Evolutionary conservation across 2,329 filamentous ascomycete species (phyloP).

Genomic region (Fusarium sp.): DNA sequence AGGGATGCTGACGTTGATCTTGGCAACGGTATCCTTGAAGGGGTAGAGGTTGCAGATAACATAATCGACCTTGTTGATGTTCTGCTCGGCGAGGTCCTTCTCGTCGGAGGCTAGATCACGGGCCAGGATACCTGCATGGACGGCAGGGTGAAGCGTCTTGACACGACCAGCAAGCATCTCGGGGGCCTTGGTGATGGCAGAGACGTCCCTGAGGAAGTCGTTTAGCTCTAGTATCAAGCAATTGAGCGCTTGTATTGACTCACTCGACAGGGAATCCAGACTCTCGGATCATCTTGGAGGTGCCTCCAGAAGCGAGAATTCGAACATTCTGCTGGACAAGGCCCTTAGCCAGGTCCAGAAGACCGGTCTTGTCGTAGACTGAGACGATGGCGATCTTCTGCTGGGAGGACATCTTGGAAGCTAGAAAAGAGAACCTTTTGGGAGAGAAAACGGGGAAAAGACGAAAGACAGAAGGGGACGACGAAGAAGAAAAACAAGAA

Average conservation of each 20-base stretch:
- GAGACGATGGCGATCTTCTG: slow-evolving; percentile 88
- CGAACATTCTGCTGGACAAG: slow-evolving; percentile 89
- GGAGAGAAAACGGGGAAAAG: neutral
- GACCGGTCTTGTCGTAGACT: slow-evolving; percentile 98
- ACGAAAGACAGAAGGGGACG: slow-evolving; percentile 1
- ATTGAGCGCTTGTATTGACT: slow-evolving; percentile 45
- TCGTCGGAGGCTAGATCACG: slow-evolving; percentile 95
- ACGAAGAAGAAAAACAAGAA: slow-evolving; percentile 7
- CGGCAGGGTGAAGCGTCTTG: slow-evolving; percentile 97
- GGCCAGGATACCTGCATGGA: slow-evolving; percentile 90
- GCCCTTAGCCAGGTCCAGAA: slow-evolving; percentile 91
- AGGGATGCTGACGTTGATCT: slow-evolving; percentile 94
- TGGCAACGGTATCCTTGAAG: slow-evolving; percentile 97
- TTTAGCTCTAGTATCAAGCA: slow-evolving; percentile 7
- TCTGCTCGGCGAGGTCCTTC: slow-evolving; percentile 94
- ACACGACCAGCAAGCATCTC: slow-evolving; percentile 89
- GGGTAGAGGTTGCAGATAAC: slow-evolving; percentile 99
- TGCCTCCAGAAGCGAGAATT: slow-evolving; percentile 93
- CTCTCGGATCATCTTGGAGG: slow-evolving; percentile 95
- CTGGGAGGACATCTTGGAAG: slow-evolving; percentile 49
- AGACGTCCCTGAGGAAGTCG: slow-evolving; percentile 77
- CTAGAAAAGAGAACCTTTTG: slow-evolving; percentile 18
- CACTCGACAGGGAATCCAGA: slow-evolving; percentile 95
- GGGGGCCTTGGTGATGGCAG: slow-evolving; percentile 93
- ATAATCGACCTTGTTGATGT: slow-evolving; percentile 94